Base-by-base conservation (phyloP, 2,329 filamentous ascomycete species). In the Arthrobotrys musiformis region DNA sequence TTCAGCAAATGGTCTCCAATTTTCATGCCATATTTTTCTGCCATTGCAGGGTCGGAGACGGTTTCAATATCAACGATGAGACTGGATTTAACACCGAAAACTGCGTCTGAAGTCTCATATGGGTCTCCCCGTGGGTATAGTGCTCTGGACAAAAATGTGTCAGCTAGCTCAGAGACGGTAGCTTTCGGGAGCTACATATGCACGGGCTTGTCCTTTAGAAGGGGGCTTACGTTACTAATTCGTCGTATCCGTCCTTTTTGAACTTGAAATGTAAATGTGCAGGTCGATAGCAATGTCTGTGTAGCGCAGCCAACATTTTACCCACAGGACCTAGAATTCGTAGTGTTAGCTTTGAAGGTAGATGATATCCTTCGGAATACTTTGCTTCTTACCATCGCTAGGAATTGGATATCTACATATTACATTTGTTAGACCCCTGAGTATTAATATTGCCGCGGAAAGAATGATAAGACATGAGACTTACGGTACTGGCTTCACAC, bases 241-340 rank as follows among this genome's bases (percentile, higher is more conserved):
- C 88, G 85, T 97, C 93, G 85, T 88, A 93, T 0, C 92, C 91
- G 35, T 86, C 83, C 85, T 93, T 93, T 82, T 90, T 89, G 84
- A 97, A 93, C 92, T 96, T 95, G 81, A 95, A 95, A 83, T 95
- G 92, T 86, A 94, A 88, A 83, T 95, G 92, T 19, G 90, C 88
- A 0, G 92, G 93, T 63, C 93, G 85, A 85, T 89, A 94, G 69
- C 89, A 89, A 84, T 95, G 93, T n/a, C 93, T 85, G n/a, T 87
- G 86, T 80, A 95, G 82, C 81, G 85, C 83, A 82, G 85, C 84
- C 80, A 95, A 84, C 79, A 95, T 82, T 83, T 89, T 88, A 0
- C 92, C 93, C 0, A 97, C 93, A 0, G 93, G 93, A 3, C 73
- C 73, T 70, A 52, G 1, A 28, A 26, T 17, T 15, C 17, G 6